These are phyloP conservation scores for Cryptococcus deneoformans DNA, from an alignment of 1,284 basidiomycete species.

Conservation along the genomic window DNA sequence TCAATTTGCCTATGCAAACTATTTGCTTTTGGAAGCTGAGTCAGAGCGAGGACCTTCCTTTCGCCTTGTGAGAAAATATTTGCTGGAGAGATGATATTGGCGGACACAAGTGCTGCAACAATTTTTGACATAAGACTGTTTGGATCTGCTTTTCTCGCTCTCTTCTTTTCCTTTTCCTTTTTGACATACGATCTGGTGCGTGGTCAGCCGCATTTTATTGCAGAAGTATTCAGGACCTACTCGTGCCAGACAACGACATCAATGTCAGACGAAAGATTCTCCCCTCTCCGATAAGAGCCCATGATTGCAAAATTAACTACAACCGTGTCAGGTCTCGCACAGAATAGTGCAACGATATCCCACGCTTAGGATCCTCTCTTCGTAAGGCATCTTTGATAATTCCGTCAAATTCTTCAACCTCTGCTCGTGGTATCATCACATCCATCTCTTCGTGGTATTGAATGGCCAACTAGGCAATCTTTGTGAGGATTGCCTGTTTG, in stretches of 20 bases:
- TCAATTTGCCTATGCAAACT: constrained; percentile 33
- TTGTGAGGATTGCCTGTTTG: too few relatives aligned
- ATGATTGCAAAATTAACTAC: constrained; percentile 35
- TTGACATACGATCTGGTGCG: constrained; percentile 7
- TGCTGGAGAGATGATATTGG: constrained; percentile 18
- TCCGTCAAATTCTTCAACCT: constrained; percentile 22
- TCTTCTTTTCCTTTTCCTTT: constrained; percentile 11
- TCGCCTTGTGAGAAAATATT: constrained; percentile 18
- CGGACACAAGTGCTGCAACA: constrained; percentile 15
- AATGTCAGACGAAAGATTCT: constrained; percentile 29
- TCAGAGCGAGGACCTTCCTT: constrained; percentile 31
- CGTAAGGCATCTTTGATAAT: constrained; percentile 20
- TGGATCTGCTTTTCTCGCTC: constrained; percentile 4
- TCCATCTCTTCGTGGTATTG: constrained; percentile 33
- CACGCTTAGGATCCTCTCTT: constrained; percentile 22
- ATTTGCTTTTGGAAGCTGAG: constrained; percentile 15
- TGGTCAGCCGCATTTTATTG: too few relatives aligned
- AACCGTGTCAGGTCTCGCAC: background rate
- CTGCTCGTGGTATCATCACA: constrained; percentile 27
- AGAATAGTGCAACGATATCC: background rate
- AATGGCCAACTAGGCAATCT: constrained; percentile 20
- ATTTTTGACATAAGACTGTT: constrained; percentile 24
- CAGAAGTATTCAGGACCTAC: constrained; percentile 12
- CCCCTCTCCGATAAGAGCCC: constrained; percentile 38
- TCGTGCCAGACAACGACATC: constrained; percentile 37